These are phyloP conservation scores for Cucumis sativus DNA, from an alignment of 306 rosid species.

Conservation along the genomic window Cucumber_9930_V3 NC_026655.2:5868001-5868500, in stretches of 20 bases:
- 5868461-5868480: not conserved
- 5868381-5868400: not conserved
- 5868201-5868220: too few species aligned
- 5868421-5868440: not conserved
- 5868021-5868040: too few species aligned
- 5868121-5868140: too few species aligned
- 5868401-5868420: not conserved
- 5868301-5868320: not conserved
- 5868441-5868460: not conserved
- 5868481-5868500: not conserved
- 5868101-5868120: too few species aligned
- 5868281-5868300: not conserved
- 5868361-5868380: not conserved
- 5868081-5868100: too few species aligned
- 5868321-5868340: not conserved
- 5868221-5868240: too few species aligned
- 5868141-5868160: too few species aligned
- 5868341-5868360: not conserved
- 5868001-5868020: too few species aligned
- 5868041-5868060: too few species aligned
- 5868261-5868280: not conserved
- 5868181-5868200: not conserved
- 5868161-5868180: not conserved
- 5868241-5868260: not conserved
- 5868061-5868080: too few species aligned